Evolutionary conservation across 169 alveolate genomes (phyloP), one percentile per base, ranked within the genome.

Genomic region (Neospora caninum): DNA sequence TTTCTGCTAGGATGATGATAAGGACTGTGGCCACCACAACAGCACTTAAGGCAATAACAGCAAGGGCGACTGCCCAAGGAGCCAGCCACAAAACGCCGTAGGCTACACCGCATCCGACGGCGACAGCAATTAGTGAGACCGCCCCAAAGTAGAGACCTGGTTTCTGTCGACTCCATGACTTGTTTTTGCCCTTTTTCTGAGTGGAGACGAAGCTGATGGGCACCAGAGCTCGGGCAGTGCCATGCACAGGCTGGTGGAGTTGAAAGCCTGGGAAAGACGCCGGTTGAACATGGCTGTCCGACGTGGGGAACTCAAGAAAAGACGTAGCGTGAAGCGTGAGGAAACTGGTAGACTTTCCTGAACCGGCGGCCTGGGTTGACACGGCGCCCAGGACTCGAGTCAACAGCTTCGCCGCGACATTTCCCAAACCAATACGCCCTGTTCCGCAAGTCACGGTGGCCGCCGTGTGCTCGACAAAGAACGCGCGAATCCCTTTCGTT

Each of bases 21-120:
- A 78, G 45, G 45, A 38, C 42, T 22, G 53, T 78, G 31, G 27
- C 41, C 25, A 34, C 43, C 53, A 78, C 20, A 25, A 78, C 27
- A 34, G 87, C 27, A 0, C 13, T 7, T 16, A 78, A 9, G 34
- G 41, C 45, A 34, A 78, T 45, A 31, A 34, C 45, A 22, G 4
- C 87, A 38, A 78, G 87, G 45, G 45, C 53, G 45, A 34, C 43
- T 20, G 87, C 87, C 45, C 42, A 78, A 78, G 87, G 87, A 27
- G 45, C 53, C 27, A 29, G 29, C 42, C 53, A 34, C 42, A 34
- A 16, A 38, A 78, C 9, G 41, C 42, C 25, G 45, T 9, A 34
- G 87, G 34, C 87, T 31, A 34, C 87, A 18, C 53, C 45, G 34
- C 41, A 18, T 0, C 87, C 87, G 45, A 78, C 43, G 34, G 34